phyloP scores from a whole-genome alignment of 306 rosid genomes.

The Cicer yamashitae region DNA sequence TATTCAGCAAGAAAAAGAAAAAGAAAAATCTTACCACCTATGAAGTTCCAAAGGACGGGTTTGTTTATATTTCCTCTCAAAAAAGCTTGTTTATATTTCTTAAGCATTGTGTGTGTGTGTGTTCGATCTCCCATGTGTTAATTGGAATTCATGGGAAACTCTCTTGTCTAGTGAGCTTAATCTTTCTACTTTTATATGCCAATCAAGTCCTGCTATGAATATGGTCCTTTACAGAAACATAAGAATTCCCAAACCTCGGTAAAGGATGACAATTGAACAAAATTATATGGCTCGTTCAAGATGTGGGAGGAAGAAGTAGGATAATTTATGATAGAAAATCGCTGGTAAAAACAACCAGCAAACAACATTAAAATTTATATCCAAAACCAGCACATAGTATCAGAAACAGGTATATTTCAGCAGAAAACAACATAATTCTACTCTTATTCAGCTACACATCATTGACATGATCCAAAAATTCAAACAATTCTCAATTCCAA shows the following conservation, averaged over 20 bases:
- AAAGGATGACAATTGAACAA: slow-evolving; percentile 15
- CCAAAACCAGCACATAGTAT: slow-evolving; percentile 26
- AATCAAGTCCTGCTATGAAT: slow-evolving; percentile 6
- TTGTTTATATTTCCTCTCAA: no score
- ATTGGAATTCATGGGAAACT: no score
- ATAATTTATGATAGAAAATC: slow-evolving; percentile 29
- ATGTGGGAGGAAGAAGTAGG: slow-evolving; percentile 8
- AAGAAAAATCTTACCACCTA: no score
- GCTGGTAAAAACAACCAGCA: slow-evolving; percentile 37
- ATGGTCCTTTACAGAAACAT: not conserved
- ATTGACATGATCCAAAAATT: slow-evolving; percentile 40
- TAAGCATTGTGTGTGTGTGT: no score
- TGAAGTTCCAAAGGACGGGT: no score
- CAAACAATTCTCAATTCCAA: slow-evolving; percentile 32
- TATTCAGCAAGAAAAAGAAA: no score
- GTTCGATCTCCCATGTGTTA: no score
- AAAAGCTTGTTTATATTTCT: no score
- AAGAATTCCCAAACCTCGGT: not conserved
- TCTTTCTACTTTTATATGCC: slow-evolving; percentile 8
- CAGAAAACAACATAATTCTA: slow-evolving; percentile 47
- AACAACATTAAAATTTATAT: slow-evolving; percentile 32
- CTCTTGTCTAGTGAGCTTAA: not conserved
- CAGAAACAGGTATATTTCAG: slow-evolving; percentile 32
- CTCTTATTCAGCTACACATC: slow-evolving; percentile 37
- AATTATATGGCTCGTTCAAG: slow-evolving; percentile 27